Conservation (phyloP, 2,329 filamentous ascomycete species). For the Ambrosiella cleistominuta region DNA sequence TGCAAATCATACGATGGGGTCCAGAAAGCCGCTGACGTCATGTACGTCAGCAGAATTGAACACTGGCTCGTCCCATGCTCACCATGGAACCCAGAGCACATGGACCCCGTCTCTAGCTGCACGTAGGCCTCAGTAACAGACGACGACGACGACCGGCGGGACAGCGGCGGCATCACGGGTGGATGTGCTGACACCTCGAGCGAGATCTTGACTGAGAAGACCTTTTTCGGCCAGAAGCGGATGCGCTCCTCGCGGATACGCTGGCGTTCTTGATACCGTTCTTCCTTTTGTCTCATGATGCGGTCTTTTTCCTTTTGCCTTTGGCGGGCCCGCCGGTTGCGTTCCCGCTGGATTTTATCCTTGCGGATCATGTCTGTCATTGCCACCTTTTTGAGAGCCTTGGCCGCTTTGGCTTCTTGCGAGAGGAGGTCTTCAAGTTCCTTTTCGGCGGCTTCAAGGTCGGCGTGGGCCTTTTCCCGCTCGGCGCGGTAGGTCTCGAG, state of each 20-base stretch:
- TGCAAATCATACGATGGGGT: slow-evolving; percentile 43
- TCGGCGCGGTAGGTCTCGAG: slow-evolving; percentile 27
- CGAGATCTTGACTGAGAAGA: slow-evolving; percentile 33
- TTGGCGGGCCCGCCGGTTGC: neutral
- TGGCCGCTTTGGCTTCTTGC: neutral
- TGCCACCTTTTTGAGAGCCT: neutral
- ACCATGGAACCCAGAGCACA: neutral
- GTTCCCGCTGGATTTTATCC: neutral
- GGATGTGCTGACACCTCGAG: slow-evolving; percentile 26
- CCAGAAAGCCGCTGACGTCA: slow-evolving; percentile 41
- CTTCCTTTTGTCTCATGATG: neutral
- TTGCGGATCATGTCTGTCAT: neutral
- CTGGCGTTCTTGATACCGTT: neutral
- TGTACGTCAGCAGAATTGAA: slow-evolving; percentile 36
- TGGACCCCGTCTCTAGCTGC: neutral
- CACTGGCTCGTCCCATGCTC: neutral
- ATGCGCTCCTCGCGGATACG: slow-evolving; percentile 25
- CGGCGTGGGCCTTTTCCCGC: slow-evolving; percentile 25
- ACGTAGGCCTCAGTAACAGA: slow-evolving; percentile 32
- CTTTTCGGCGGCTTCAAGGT: slow-evolving; percentile 20
- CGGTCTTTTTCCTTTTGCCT: neutral
- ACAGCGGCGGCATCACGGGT: slow-evolving; percentile 24
- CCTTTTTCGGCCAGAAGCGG: slow-evolving; percentile 32
- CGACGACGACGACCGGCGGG: slow-evolving; percentile 30
- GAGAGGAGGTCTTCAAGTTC: slow-evolving; percentile 12